phyloP scores from a whole-genome alignment of 1,284 basidiomycete species.

The Irpex lacteus region DNA sequence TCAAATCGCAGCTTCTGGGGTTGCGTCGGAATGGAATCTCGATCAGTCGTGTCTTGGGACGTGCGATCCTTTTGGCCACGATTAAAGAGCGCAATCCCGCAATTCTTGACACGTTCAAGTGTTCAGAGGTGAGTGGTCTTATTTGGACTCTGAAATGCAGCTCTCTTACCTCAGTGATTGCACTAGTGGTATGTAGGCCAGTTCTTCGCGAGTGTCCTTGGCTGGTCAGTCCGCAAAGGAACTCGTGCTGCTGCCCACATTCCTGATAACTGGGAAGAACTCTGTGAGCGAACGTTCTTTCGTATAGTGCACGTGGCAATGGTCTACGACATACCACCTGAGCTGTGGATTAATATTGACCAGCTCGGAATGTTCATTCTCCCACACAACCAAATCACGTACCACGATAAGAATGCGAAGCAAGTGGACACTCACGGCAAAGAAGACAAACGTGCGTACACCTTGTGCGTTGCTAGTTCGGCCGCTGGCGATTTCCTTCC shows the following conservation, averaged over 20 bases:
- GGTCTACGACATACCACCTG: neutral
- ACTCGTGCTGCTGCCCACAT: neutral
- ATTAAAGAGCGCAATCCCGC: neutral
- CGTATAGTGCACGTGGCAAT: neutral
- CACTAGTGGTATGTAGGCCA: neutral
- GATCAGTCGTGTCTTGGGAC: neutral
- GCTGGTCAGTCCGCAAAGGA: neutral
- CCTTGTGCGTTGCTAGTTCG: neutral
- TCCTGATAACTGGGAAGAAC: neutral
- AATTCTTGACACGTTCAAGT: neutral
- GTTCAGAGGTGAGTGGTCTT: neutral
- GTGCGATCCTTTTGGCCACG: neutral
- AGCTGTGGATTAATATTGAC: neutral
- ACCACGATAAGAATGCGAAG: neutral
- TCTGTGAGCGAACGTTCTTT: conserved; percentile 1
- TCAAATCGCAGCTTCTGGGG: neutral
- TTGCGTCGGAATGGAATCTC: neutral
- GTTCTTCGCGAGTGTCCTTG: neutral
- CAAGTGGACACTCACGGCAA: neutral
- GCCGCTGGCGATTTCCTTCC: neutral
- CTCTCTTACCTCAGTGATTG: too few species aligned
- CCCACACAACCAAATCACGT: neutral
- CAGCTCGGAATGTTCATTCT: neutral
- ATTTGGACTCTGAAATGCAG: too few species aligned
- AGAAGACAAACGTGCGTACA: conserved; percentile 1